phyloP scores from a whole-genome alignment of 2,329 filamentous ascomycete species.

The Diaporthe amygdali region DNA sequence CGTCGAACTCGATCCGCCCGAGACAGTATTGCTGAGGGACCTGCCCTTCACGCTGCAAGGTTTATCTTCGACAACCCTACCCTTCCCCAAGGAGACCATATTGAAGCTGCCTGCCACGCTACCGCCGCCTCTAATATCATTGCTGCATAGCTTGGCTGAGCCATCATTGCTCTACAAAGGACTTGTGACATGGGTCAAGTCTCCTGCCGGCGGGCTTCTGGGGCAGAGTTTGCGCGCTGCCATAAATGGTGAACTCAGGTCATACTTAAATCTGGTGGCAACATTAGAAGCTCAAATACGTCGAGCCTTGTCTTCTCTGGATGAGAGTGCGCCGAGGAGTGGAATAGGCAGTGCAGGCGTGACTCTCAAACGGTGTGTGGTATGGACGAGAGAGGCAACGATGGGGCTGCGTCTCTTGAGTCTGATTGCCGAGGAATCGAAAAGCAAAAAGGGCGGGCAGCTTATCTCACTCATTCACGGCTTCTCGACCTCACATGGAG shows the following conservation, averaged over 20 bases:
- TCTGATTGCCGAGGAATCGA: conserved; percentile 89
- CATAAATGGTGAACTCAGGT: conserved; percentile 81
- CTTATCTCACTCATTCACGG: conserved; percentile 92
- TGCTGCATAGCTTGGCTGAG: conserved; percentile 89
- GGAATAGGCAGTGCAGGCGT: conserved; percentile 87
- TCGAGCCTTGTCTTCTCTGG: conserved; percentile 76
- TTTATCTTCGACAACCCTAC: conserved; percentile 82
- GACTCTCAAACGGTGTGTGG: conserved; percentile 91
- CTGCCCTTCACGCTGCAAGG: conserved; percentile 93
- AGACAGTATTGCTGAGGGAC: conserved; percentile 74
- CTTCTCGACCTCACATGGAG: conserved; percentile 92
- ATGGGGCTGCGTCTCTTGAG: conserved; percentile 95
- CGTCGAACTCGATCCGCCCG: conserved; percentile 63
- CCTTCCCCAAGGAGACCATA: conserved; percentile 72
- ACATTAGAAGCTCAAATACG: conserved; percentile 93
- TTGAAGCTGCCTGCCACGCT: conserved; percentile 80
- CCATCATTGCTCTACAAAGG: conserved; percentile 89
- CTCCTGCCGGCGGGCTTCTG: conserved; percentile 81
- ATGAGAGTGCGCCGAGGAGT: conserved; percentile 68
- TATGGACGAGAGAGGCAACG: conserved; percentile 97
- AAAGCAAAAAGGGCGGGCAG: conserved; percentile 82
- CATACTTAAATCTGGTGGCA: conserved; percentile 89
- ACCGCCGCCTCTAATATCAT: conserved; percentile 82
- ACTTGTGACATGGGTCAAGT: conserved; percentile 81
- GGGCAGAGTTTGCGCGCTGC: conserved; percentile 91